Evolutionary conservation across 2,329 filamentous ascomycete species (phyloP).

Genomic region (Mollisia scopiformis): DNA sequence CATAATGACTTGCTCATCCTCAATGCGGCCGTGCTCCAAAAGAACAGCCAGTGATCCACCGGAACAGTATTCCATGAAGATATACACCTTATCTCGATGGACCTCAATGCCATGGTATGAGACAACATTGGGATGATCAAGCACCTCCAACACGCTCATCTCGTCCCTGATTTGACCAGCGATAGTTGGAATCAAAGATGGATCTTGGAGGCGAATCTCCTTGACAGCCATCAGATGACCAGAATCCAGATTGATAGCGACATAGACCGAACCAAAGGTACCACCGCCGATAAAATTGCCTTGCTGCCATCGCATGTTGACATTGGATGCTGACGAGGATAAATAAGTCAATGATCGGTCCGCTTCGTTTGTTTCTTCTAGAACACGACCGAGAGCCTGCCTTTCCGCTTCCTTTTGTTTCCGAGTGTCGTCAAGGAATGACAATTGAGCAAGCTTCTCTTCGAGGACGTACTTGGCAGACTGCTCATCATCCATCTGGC

Average conservation of each 20-base stretch:
- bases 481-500: constrained; percentile 79
- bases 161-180: constrained; percentile 94
- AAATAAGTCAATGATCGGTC: constrained; percentile 93
- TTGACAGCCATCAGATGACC: constrained; percentile 98
- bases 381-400: constrained; percentile 83
- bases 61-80: constrained; percentile 99
- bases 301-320: constrained; percentile 96
- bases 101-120: constrained; percentile 98
- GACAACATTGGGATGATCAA: constrained; percentile 97
- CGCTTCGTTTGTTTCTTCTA: constrained; percentile 94
- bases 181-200: constrained; percentile 92
- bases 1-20: constrained; percentile 97
- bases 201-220: constrained; percentile 95
- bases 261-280: constrained; percentile 96
- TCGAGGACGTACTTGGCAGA: constrained; percentile 74
- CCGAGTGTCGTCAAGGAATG: constrained; percentile 76
- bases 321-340: constrained; percentile 91
- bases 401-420: constrained; percentile 82
- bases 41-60: constrained; percentile 89
- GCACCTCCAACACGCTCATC: constrained; percentile 92
- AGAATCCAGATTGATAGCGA: constrained; percentile 94
- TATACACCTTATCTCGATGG: constrained; percentile 98
- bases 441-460: constrained; percentile 73
- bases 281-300: constrained; percentile 97
- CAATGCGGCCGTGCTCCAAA: constrained; percentile 93